These are phyloP conservation scores for Neolentinus lepideus DNA, from an alignment of 1,284 basidiomycete genomes.

Conservation along the genomic window DNA sequence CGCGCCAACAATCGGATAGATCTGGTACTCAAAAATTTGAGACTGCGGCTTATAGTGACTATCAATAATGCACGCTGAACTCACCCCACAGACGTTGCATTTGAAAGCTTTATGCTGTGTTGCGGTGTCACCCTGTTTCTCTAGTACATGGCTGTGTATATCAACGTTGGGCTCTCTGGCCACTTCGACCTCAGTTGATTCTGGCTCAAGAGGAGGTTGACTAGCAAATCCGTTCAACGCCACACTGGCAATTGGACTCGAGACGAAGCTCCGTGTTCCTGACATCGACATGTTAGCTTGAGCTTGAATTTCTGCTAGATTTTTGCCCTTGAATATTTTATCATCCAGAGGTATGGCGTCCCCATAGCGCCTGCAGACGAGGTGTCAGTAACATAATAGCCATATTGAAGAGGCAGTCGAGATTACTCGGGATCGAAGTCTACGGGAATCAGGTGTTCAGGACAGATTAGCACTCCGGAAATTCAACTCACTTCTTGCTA, in stretches of 20 bases:
- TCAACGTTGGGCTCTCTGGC: background rate
- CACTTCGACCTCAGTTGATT: background rate
- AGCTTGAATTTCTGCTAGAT: background rate
- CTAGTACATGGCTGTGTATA: background rate
- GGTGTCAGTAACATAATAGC: background rate
- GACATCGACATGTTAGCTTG: background rate
- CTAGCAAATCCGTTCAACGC: background rate
- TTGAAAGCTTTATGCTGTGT: background rate
- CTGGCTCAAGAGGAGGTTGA: background rate
- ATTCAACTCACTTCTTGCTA: background rate
- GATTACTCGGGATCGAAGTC: background rate
- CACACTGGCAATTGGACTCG: background rate
- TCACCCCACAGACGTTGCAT: background rate
- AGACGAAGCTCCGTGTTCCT: background rate
- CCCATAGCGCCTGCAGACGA: background rate
- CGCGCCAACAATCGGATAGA: background rate
- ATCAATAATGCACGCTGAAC: background rate
- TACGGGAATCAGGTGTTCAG: background rate
- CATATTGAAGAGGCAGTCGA: background rate
- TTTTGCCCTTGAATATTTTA: background rate
- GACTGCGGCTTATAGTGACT: background rate
- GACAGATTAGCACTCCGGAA: background rate
- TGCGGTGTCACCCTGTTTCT: background rate
- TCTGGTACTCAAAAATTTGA: background rate
- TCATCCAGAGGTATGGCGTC: background rate